Percentiles rank a stretch among this genome's conserved stretches.
phyloP scores from a whole-genome alignment of 2,329 filamentous ascomycete species.

The Dothistroma pini region DNA sequence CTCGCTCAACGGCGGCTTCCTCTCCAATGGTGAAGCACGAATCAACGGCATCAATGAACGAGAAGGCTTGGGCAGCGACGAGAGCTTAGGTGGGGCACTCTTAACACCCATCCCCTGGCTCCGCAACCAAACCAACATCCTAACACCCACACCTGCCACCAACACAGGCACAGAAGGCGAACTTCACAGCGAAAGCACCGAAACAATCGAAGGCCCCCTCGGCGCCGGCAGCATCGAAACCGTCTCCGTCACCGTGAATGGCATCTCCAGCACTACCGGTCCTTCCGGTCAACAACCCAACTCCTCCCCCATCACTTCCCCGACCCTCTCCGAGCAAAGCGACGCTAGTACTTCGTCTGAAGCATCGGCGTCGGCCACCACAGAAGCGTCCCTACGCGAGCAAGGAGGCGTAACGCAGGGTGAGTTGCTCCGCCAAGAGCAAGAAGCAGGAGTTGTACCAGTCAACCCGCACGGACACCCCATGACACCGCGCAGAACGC shows the following conservation, averaged over 20 bases:
- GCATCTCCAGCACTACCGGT: slow-evolving; percentile 37
- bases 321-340: slow-evolving; percentile 32
- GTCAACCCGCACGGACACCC: slow-evolving; percentile 20
- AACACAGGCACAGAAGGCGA: slow-evolving; percentile 41
- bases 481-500: slow-evolving; percentile 32
- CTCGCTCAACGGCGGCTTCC: slow-evolving; percentile 44
- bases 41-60: slow-evolving; percentile 60
- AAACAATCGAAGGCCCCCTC: slow-evolving; percentile 77
- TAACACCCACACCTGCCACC: slow-evolving; percentile 11
- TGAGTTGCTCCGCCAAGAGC: slow-evolving; percentile 80
- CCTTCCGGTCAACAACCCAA: slow-evolving; percentile 6
- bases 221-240: slow-evolving; percentile 77
- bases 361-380: slow-evolving; percentile 20
- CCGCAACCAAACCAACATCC: slow-evolving; percentile 21
- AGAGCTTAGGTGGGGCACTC: slow-evolving; percentile 82
- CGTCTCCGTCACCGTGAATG: slow-evolving; percentile 71
- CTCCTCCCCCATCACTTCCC: slow-evolving; percentile 28
- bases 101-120: slow-evolving; percentile 95
- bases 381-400: slow-evolving; percentile 35
- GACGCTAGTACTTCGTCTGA: slow-evolving; percentile 37
- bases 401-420: slow-evolving; percentile 69
- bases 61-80: slow-evolving; percentile 68
- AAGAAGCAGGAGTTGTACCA: slow-evolving; percentile 74
- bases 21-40: slow-evolving; percentile 51
- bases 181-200: slow-evolving; percentile 68